phyloP scores from a whole-genome alignment of 352 stramenopile genomes.

The Discostella stelligera region DNA sequence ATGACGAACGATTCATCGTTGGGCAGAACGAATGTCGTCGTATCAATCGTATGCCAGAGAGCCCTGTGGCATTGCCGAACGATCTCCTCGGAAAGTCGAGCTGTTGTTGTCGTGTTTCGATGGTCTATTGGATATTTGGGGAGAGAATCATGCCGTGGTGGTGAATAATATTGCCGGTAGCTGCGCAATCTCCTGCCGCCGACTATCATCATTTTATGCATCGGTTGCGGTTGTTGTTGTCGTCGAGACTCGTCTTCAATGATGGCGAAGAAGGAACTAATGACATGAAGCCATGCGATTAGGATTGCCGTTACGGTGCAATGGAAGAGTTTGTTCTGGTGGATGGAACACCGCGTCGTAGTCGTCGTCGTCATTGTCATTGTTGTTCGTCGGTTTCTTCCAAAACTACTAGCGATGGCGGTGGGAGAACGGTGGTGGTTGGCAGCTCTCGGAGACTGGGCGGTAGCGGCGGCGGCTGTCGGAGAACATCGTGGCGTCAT shows the following conservation, averaged over 20 bases:
- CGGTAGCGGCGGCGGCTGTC: no score
- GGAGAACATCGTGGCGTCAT: no score
- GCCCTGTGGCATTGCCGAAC: slow-evolving; percentile 39
- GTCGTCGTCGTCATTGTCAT: background rate
- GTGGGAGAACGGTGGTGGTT: background rate
- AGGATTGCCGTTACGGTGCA: background rate
- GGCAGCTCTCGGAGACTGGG: no score
- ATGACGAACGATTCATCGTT: slow-evolving; percentile 58
- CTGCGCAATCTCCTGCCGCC: background rate
- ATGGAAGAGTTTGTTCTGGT: background rate
- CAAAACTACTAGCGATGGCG: no score
- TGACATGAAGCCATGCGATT: background rate
- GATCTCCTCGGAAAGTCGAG: slow-evolving; percentile 16
- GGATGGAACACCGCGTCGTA: background rate
- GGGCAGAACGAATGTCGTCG: slow-evolving; percentile 43
- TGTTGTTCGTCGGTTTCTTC: background rate
- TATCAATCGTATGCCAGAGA: slow-evolving; percentile 54
- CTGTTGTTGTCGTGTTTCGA: background rate
- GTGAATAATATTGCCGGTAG: background rate
- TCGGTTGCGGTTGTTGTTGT: no score
- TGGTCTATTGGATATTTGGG: slow-evolving; percentile 33
- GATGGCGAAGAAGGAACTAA: background rate
- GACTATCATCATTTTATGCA: background rate
- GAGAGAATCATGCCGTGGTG: background rate
- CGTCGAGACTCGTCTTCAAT: background rate